phyloP scores from a whole-genome alignment of 208 protist species.

The Leishmania major region DNA sequence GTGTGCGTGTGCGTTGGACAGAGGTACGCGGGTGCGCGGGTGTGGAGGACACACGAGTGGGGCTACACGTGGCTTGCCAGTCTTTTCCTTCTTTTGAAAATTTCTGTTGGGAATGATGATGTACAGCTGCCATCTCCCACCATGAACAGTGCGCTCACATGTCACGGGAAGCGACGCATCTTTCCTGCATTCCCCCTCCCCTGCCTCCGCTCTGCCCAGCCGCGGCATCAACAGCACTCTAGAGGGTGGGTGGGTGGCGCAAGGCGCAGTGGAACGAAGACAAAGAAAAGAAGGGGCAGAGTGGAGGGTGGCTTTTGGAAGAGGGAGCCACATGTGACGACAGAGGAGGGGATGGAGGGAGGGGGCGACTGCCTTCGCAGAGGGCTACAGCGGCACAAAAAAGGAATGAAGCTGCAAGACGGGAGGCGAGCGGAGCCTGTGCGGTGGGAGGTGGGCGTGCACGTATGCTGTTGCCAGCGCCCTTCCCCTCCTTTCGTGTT shows the following conservation, averaged over 20 bases:
- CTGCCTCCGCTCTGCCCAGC: background rate
- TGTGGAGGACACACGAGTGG: background rate
- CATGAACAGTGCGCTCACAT: background rate
- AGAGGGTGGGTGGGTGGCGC: too few relatives aligned
- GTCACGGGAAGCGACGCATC: background rate
- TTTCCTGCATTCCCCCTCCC: background rate
- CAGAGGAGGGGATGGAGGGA: background rate
- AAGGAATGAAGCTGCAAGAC: background rate
- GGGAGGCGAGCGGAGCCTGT: background rate
- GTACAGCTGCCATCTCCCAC: background rate
- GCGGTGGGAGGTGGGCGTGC: background rate
- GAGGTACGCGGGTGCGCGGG: background rate
- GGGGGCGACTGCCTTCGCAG: background rate
- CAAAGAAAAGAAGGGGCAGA: background rate
- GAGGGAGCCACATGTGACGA: background rate
- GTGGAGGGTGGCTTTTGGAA: background rate
- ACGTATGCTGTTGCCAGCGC: background rate
- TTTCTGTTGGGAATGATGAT: background rate
- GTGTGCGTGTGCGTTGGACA: background rate
- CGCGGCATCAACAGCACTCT: background rate
- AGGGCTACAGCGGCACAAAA: background rate
- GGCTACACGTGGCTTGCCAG: background rate
- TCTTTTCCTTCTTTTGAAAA: background rate
- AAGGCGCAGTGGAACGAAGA: background rate
- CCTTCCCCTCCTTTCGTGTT: background rate